phyloP scores from a whole-genome alignment of 208 protist species.

The Trypanosoma theileri region DNA sequence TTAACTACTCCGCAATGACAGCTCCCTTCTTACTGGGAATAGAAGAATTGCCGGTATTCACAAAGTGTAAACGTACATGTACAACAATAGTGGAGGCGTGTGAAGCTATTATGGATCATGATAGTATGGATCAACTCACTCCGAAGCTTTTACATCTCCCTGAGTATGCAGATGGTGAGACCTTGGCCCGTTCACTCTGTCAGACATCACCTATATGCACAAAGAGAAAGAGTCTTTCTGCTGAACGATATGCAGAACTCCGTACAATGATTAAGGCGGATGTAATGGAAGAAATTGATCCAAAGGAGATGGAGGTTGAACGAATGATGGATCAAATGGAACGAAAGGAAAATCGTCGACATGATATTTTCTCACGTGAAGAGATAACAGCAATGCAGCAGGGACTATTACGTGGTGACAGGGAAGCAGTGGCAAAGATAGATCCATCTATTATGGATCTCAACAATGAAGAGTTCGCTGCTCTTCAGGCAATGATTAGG shows the following conservation, averaged over 20 bases:
- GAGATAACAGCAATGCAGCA: slow-evolving; percentile 61
- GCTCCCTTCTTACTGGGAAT: slow-evolving; percentile 8
- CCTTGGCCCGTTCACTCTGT: slow-evolving; percentile 20
- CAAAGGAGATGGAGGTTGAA: slow-evolving; percentile 69
- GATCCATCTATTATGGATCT: slow-evolving; percentile 60
- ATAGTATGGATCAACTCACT: slow-evolving; percentile 30
- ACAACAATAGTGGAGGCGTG: slow-evolving; percentile 54
- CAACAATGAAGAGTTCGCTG: slow-evolving; percentile 56
- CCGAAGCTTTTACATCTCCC: slow-evolving; percentile 6
- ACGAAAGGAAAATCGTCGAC: slow-evolving; percentile 40
- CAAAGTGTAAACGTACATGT: slow-evolving; percentile 69
- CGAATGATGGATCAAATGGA: slow-evolving; percentile 67
- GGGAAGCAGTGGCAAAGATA: slow-evolving; percentile 39
- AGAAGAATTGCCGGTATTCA: slow-evolving; percentile 31
- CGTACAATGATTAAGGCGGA: slow-evolving; percentile 33
- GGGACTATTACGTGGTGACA: slow-evolving; percentile 48
- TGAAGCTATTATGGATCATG: slow-evolving; percentile 45
- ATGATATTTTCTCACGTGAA: slow-evolving; percentile 64
- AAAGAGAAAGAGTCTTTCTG: slow-evolving; percentile 1
- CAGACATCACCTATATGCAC: slow-evolving; percentile 19
- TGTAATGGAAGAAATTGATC: slow-evolving; percentile 36
- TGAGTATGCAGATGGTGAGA: slow-evolving; percentile 8
- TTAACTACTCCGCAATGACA: background rate
- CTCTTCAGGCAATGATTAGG: slow-evolving; percentile 33
- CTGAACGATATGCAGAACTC: slow-evolving; percentile 10